Evolutionary conservation across 345 rosid genomes (phyloP).

Genomic region (Erysimum cheiranthoides): DNA sequence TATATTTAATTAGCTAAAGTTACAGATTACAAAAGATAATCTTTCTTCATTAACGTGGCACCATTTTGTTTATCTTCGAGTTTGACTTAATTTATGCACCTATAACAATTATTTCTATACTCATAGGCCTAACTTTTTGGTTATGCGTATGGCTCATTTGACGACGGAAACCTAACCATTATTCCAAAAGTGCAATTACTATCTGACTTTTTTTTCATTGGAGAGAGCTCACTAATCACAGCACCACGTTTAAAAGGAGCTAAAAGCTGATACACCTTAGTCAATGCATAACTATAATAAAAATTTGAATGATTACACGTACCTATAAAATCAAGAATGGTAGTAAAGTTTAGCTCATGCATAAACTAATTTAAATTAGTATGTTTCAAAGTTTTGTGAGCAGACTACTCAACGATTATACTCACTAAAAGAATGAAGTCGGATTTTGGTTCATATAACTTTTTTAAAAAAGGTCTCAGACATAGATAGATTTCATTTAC

Average conservation of each 20-base stretch:
- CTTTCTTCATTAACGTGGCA: conserved; percentile 20
- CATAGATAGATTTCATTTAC: background rate
- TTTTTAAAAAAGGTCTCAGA: background rate
- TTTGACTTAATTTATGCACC: conserved; percentile 23
- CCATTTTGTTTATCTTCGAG: conserved; percentile 24
- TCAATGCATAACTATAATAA: conserved; percentile 18
- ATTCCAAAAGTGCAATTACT: conserved; percentile 39
- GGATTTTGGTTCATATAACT: too few relatives aligned
- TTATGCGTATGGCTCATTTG: conserved; percentile 29
- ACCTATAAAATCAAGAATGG: background rate
- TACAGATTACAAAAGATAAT: conserved; percentile 10
- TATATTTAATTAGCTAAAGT: background rate
- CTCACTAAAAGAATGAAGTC: too few relatives aligned
- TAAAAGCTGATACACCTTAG: conserved; percentile 7
- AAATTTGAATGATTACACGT: background rate
- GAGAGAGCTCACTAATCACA: conserved; percentile 32
- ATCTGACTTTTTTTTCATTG: conserved; percentile 36
- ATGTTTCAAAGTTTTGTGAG: background rate
- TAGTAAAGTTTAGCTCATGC: background rate
- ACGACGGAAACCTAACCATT: conserved; percentile 29
- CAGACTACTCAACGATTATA: background rate
- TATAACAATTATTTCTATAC: conserved; percentile 19
- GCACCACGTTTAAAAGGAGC: conserved; percentile 14
- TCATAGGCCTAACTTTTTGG: conserved; percentile 16
- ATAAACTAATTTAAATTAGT: background rate